Base-by-base conservation (phyloP, 305 asterid genomes). In the Rubia tinctorum region DNA sequence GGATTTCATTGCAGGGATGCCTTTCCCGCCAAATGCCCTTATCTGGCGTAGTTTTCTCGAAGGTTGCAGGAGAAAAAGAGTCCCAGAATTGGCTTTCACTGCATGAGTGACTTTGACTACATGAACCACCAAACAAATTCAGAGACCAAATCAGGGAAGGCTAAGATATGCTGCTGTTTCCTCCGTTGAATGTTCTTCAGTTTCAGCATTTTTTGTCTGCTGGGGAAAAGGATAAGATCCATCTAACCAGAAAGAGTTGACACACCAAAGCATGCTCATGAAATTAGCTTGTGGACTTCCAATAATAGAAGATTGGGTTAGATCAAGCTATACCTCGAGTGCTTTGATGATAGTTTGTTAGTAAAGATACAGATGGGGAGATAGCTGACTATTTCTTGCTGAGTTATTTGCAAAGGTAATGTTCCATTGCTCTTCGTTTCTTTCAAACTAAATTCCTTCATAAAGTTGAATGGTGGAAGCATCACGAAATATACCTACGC, bases 1-100 rank as follows among this genome's bases (percentile, higher is more conserved):
- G 53, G 73, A 71, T 22, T 75, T 86, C 6, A 88, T 88, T 69
- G 63, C 74, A 73, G 78, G 80, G 79, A 87, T 89, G 95, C 88
- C 91, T 11, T 81, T 87, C 69, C 89, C 89, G 0, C 89, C 95
- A 7, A 83, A 87, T 82, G 90, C 83, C 23, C 61, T 80, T 58
- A 78, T 85, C 49, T 89, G 89, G 91, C 90, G 95, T 44, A 81
- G 85, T 67, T 89, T 89, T 27, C 85, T 89, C 34, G 86, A 85
- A 47, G 95, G 95, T n/a, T 87, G 90, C 80, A 87, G 78, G 79
- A 89, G 73, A 76, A 84, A 78, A 37, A 84, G 83, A 40, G 68
- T 71, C 22, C 49, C 60, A n/a, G 78, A 56, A 71, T 51, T 17
- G 37, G 64, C 22, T 53, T 15, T 47, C 14, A 47, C 53, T 47